phyloP scores from a whole-genome alignment of 2,329 filamentous ascomycete species.

The Cercospora sp. region DNA sequence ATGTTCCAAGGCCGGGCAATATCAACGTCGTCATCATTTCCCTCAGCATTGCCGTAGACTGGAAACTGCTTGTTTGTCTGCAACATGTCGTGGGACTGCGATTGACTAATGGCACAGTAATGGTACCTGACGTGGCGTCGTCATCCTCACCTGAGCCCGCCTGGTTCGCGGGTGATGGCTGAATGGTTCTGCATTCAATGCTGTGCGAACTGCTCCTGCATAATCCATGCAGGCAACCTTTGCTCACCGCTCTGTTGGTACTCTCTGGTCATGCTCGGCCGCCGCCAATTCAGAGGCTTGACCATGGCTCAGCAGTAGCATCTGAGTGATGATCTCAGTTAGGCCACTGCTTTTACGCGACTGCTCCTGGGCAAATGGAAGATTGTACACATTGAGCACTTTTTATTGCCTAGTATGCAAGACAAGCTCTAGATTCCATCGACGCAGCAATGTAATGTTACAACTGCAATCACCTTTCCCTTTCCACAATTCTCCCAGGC shows the following conservation, averaged over 20 bases:
- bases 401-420: neutral
- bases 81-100: neutral
- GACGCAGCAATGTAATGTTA: neutral
- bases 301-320: no score
- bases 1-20: neutral
- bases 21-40: neutral
- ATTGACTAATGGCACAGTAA: neutral
- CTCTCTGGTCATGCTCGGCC: neutral
- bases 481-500: neutral
- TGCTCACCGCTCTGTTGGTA: slow-evolving; percentile 5
- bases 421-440: neutral
- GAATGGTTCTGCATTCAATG: slow-evolving; percentile 9
- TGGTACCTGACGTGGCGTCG: slow-evolving; percentile 17
- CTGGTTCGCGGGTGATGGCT: slow-evolving; percentile 6
- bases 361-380: neutral
- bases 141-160: slow-evolving; percentile 4
- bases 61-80: neutral
- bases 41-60: neutral
- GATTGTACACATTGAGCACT: neutral
- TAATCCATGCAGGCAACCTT: neutral
- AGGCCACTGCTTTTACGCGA: neutral
- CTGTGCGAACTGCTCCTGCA: slow-evolving; percentile 11
- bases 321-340: neutral
- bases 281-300: neutral
- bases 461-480: neutral